Evolutionary conservation across 805 yeast species (phyloP).

Genomic region (Hanseniaspora guilliermondii): DNA sequence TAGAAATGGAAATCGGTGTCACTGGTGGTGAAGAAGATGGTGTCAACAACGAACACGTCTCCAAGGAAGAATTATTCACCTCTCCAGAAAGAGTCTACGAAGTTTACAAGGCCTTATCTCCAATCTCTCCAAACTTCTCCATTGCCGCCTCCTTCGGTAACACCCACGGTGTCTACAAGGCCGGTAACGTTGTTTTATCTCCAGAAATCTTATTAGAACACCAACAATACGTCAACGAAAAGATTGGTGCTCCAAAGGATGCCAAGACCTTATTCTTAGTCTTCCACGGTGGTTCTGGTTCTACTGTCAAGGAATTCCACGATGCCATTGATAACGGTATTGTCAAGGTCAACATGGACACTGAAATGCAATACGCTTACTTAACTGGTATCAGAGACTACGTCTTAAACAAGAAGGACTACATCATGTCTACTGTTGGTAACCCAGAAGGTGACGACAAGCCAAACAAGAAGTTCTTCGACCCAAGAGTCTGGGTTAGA

Average conservation of each 20-base stretch:
- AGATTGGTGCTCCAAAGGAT: slow-evolving; percentile 38
- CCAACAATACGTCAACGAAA: slow-evolving; percentile 74
- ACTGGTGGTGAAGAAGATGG: slow-evolving; percentile 99
- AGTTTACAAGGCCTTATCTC: slow-evolving; percentile 78
- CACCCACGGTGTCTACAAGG: slow-evolving; percentile 99
- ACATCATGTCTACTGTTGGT: slow-evolving; percentile 79
- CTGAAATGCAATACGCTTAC: slow-evolving; percentile 98
- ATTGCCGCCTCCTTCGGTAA: slow-evolving; percentile 99
- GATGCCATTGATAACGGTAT: slow-evolving; percentile 88
- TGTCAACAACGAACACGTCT: slow-evolving; percentile 93
- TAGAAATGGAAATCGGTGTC: slow-evolving; percentile 99
- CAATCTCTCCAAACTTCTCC: slow-evolving; percentile 94
- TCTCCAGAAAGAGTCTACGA: slow-evolving; percentile 86
- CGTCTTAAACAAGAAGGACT: slow-evolving; percentile 91
- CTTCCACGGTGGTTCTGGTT: slow-evolving; percentile 99
- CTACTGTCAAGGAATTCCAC: slow-evolving; percentile 81
- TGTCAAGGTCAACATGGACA: slow-evolving; percentile 97
- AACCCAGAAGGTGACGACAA: slow-evolving; percentile 98
- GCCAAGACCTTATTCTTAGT: slow-evolving; percentile 81
- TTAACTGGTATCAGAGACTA: slow-evolving; percentile 94
- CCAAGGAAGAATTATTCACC: slow-evolving; percentile 80
- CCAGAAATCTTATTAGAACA: slow-evolving; percentile 93
- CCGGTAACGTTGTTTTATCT: slow-evolving; percentile 89
- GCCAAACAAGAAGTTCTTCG: slow-evolving; percentile 99
- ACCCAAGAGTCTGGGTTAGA: slow-evolving; percentile 99